Conservation (phyloP, 768 basidiomycete species). For the Panaeolus cyanescens region DNA sequence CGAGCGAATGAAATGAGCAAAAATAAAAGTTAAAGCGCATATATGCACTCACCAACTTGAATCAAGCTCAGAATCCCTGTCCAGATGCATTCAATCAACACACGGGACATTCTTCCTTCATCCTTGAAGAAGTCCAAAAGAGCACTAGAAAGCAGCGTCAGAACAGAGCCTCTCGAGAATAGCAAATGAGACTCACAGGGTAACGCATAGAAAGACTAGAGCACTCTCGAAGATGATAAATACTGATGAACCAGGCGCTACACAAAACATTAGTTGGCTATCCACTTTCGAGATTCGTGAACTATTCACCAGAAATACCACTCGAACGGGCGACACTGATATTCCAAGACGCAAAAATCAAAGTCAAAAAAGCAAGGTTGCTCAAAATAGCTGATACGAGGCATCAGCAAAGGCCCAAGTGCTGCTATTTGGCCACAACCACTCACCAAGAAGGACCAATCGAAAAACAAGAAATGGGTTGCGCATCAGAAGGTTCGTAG, state of each 20-base stretch:
- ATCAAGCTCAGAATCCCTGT: constrained; percentile 46
- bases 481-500: constrained; percentile 29
- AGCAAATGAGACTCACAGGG: constrained; percentile 28
- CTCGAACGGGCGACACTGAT: constrained; percentile 37
- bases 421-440: not conserved
- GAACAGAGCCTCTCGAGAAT: not conserved
- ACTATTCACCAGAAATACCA: constrained; percentile 37
- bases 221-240: constrained; percentile 52
- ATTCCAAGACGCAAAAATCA: constrained; percentile 64
- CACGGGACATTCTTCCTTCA: constrained; percentile 38
- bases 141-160: constrained; percentile 24
- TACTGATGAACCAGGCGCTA: constrained; percentile 49
- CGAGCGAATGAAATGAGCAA: not conserved
- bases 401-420: not conserved
- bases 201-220: constrained; percentile 33
- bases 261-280: constrained; percentile 1
- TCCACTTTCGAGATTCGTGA: not conserved
- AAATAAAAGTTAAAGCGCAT: not conserved
- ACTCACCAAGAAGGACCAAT: constrained; percentile 58
- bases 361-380: constrained; percentile 50
- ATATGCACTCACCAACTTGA: constrained; percentile 46
- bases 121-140: constrained; percentile 38
- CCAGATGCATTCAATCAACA: constrained; percentile 60
- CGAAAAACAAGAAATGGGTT: constrained; percentile 61
- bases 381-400: constrained; percentile 43